phyloP scores from a whole-genome alignment of 176 grass and related monocot genomes.

The Avena sativa region DNA sequence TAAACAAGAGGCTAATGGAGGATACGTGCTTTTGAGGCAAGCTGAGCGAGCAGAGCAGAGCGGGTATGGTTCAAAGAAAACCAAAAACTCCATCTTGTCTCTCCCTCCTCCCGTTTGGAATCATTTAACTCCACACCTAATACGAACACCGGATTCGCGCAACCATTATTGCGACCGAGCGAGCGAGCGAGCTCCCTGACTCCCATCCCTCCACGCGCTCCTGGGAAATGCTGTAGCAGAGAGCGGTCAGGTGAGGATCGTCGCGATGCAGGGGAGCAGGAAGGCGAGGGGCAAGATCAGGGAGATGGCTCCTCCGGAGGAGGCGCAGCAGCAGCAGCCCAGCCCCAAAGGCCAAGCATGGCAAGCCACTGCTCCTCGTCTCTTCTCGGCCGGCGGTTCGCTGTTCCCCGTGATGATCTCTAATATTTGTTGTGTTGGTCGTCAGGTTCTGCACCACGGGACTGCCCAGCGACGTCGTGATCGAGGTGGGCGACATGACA shows the following conservation, averaged over 20 bases:
- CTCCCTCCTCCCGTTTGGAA: slow-evolving; percentile 54
- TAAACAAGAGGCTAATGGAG: slow-evolving; percentile 31
- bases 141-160: slow-evolving; percentile 41
- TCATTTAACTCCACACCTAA: slow-evolving; percentile 48
- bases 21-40: slow-evolving; percentile 69
- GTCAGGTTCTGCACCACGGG: slow-evolving; percentile 95
- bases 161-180: slow-evolving; percentile 41
- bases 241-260: too few relatives aligned
- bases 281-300: slow-evolving; percentile 32
- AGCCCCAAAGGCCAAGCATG: slow-evolving; percentile 93
- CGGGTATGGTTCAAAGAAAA: slow-evolving; percentile 36
- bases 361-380: slow-evolving; percentile 24
- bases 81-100: slow-evolving; percentile 52
- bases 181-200: slow-evolving; percentile 29
- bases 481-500: slow-evolving; percentile 95
- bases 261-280: slow-evolving; percentile 50
- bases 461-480: slow-evolving; percentile 92
- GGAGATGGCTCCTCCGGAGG: slow-evolving; percentile 26
- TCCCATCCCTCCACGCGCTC: slow-evolving; percentile 26
- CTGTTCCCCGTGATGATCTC: slow-evolving; percentile 24
- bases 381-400: neutral
- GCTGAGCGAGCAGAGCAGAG: neutral
- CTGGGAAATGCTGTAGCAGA: slow-evolving; percentile 37
- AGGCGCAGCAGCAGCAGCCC: slow-evolving; percentile 23
- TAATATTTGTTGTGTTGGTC: slow-evolving; percentile 16